A percentile compares a stretch with the other conserved stretches of the same genome.
Evolutionary conservation across 1,284 basidiomycete genomes (phyloP).

Genomic region (Apiotrichum gamsii): DNA sequence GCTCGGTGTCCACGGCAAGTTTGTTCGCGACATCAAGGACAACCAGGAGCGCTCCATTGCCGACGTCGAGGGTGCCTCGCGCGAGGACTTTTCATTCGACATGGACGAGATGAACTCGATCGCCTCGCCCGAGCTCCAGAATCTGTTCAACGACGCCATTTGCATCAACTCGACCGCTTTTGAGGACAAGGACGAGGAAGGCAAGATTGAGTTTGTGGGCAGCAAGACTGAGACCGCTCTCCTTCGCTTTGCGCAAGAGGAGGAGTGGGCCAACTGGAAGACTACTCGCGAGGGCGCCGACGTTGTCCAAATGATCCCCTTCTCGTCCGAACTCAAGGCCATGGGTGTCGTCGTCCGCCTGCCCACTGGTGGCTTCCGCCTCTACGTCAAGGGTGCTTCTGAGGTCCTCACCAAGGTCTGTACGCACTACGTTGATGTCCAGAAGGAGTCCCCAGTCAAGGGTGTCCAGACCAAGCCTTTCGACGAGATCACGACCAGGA

Average conservation of each 20-base stretch:
- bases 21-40: constrained; percentile 70
- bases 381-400: constrained; percentile 88
- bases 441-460: constrained; percentile 13
- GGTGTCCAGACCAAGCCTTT: constrained; percentile 26
- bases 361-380: constrained; percentile 57
- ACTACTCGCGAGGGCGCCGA: constrained; percentile 59
- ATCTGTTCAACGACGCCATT: constrained; percentile 77
- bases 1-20: constrained; percentile 87
- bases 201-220: constrained; percentile 70
- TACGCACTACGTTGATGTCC: constrained; percentile 61
- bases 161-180: constrained; percentile 95
- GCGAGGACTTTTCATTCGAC: constrained; percentile 77
- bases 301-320: constrained; percentile 85
- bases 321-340: constrained; percentile 89
- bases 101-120: constrained; percentile 61
- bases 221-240: constrained; percentile 96
- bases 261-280: constrained; percentile 73
- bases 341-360: constrained; percentile 85
- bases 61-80: constrained; percentile 48
- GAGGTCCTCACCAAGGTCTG: constrained; percentile 83
- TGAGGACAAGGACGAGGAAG: constrained; percentile 67
- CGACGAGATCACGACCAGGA: constrained; percentile 28
- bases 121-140: constrained; percentile 59
- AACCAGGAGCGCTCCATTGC: constrained; percentile 71
- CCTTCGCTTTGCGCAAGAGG: constrained; percentile 79